Conservation (phyloP, 495 filamentous ascomycete species). For the Pseudoneurospora amorphoporcata region DNA sequence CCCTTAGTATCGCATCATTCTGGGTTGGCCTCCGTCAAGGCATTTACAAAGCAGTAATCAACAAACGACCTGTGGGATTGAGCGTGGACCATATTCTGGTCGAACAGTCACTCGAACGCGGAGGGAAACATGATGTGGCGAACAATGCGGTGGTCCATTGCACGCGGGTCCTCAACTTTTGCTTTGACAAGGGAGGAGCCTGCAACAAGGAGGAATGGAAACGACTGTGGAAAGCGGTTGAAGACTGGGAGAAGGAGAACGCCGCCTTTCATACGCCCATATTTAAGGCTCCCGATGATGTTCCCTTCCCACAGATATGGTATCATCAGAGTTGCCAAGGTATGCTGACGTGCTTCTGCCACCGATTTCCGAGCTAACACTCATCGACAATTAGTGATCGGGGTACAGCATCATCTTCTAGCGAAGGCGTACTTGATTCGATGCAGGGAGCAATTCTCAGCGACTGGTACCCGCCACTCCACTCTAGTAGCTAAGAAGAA, state of each 20-base stretch:
- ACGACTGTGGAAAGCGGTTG: slow-evolving; percentile 20
- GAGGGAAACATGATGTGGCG: slow-evolving; percentile 39
- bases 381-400: slow-evolving; percentile 30
- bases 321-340: slow-evolving; percentile 38
- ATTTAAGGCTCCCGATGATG: slow-evolving; percentile 17
- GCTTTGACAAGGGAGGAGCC: slow-evolving; percentile 25
- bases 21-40: slow-evolving; percentile 50
- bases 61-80: slow-evolving; percentile 32
- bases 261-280: slow-evolving; percentile 31
- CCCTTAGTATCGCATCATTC: slow-evolving; percentile 40
- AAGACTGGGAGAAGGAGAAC: slow-evolving; percentile 23
- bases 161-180: slow-evolving; percentile 43
- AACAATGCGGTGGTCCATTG: slow-evolving; percentile 44
- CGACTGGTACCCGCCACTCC: slow-evolving; percentile 27
- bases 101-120: slow-evolving; percentile 29
- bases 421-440: slow-evolving; percentile 38
- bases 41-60: slow-evolving; percentile 46
- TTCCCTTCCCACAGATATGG: slow-evolving; percentile 37
- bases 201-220: slow-evolving; percentile 19
- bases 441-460: not conserved
- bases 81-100: slow-evolving; percentile 31
- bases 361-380: not conserved
- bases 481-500: slow-evolving; percentile 23
- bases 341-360: slow-evolving; percentile 11
- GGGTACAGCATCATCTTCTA: slow-evolving; percentile 43